phyloP scores from a whole-genome alignment of 1,139 yeast species.

The Blastobotrys indianensis region DNA sequence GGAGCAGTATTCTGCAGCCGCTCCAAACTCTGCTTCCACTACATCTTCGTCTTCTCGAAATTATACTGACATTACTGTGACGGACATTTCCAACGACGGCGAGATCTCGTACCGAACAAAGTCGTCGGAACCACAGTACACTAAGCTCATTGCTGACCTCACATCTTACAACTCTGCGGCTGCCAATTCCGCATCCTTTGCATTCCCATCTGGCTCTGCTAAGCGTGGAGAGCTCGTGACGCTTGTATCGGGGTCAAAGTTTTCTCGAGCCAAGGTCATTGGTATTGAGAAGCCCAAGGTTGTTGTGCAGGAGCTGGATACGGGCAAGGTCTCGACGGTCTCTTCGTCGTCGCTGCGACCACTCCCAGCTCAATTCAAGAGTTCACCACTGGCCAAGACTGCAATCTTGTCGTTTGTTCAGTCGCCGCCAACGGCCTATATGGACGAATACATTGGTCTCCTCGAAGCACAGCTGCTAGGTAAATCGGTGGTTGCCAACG shows the following conservation, averaged over 20 bases:
- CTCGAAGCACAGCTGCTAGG: conserved; percentile 52
- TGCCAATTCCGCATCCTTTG: conserved; percentile 33
- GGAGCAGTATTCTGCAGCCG: conserved; percentile 23
- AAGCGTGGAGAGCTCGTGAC: conserved; percentile 57
- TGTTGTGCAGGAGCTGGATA: conserved; percentile 57
- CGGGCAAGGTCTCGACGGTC: conserved; percentile 54
- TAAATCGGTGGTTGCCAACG: conserved; percentile 53
- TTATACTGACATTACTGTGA: conserved; percentile 58
- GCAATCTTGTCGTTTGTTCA: conserved; percentile 51
- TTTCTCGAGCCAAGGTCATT: conserved; percentile 54
- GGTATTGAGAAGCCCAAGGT: conserved; percentile 45
- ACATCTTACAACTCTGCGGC: conserved; percentile 36
- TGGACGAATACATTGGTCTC: conserved; percentile 51
- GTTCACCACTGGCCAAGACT: conserved; percentile 55
- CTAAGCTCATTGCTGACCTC: conserved; percentile 35
- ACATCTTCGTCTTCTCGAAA: conserved; percentile 27
- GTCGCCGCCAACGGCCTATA: conserved; percentile 60
- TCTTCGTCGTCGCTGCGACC: conserved; percentile 44
- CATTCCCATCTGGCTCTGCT: conserved; percentile 23
- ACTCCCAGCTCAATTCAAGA: conserved; percentile 49
- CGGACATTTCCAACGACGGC: conserved; percentile 49
- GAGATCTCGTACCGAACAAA: conserved; percentile 47
- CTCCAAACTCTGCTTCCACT: conserved; percentile 14
- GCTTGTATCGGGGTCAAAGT: conserved; percentile 51
- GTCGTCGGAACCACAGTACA: conserved; percentile 20